These are phyloP conservation scores for Dendrocalamus latiflorus DNA, from an alignment of 202 grass and related monocot genomes.

Conservation along the genomic window DNA sequence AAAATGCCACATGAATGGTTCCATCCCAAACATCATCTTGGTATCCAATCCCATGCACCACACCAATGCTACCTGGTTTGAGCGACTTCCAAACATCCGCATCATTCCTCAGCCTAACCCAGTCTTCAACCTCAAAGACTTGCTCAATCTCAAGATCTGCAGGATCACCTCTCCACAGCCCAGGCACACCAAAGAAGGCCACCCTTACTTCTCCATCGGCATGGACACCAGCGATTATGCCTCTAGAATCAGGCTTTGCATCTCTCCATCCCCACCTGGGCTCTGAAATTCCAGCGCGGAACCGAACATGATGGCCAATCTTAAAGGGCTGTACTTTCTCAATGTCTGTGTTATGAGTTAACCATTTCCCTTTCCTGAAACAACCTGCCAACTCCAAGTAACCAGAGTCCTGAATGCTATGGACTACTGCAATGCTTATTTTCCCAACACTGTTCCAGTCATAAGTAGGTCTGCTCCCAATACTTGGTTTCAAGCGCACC, in stretches of 20 bases:
- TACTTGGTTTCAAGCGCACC: constrained; percentile 77
- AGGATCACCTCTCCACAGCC: constrained; percentile 88
- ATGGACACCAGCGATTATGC: constrained; percentile 83
- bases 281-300: constrained; percentile 71
- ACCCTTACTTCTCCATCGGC: constrained; percentile 94
- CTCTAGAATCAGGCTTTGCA: constrained; percentile 79
- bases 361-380: constrained; percentile 95
- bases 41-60: constrained; percentile 93
- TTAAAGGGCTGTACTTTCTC: constrained; percentile 86
- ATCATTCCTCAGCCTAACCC: constrained; percentile 67
- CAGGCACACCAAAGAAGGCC: constrained; percentile 66
- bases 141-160: constrained; percentile 86
- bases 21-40: constrained; percentile 76
- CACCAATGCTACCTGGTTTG: constrained; percentile 79
- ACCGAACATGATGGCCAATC: constrained; percentile 76
- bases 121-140: constrained; percentile 76
- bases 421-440: constrained; percentile 82
- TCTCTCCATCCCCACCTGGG: constrained; percentile 99
- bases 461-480: constrained; percentile 81
- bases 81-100: constrained; percentile 72
- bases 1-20: constrained; percentile 87
- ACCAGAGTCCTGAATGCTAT: constrained; percentile 94
- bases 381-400: constrained; percentile 94
- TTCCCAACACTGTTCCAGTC: constrained; percentile 89
- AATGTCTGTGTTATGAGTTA: constrained; percentile 85